Base-by-base conservation (phyloP, 176 grass and related monocot species). In the Carex scoparia region DNA sequence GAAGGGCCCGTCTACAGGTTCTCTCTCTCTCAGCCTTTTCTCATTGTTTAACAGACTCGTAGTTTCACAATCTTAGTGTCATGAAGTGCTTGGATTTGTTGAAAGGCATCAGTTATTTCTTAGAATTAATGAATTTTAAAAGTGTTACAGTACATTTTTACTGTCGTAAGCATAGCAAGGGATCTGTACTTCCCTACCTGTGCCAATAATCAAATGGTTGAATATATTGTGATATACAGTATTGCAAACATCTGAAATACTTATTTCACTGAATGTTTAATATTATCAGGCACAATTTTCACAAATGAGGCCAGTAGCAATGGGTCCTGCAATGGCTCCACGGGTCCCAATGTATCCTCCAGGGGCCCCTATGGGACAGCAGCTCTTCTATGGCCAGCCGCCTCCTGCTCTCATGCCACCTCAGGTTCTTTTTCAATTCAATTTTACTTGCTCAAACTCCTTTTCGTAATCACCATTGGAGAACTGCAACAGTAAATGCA, bases 381-480 rank as follows among this genome's bases (percentile, higher is more conserved):
- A 91, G 69, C 61, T 94, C 51, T 94, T 94, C 80, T 94, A 94
- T 82, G 90, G 92, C n/a, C 92, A 94, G 69, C 87, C 87, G 35
- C 89, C 92, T 79, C 90, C 88, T 80, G 58, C 84, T 81, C 85
- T 94, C 84, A 89, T 94, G 65, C 90, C 90, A 56, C 90, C 87
- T 73, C 92, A 94, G 89, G 92, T 94, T 68, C 37, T 42, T 87
- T 56, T 9, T 72, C 2, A 37, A 7, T 79, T 72, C 4, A 49
- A 10, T 79, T 63, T 35, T 79, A 32, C 1, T 0, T 31, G 23
- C 11, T 1, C 18, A 46, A 46, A 6, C 9, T 48, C 13, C 33
- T 59, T 33, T 37, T 18, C 15, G 27, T 37, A 69, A 56, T 55
- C 27, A 56, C 49, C 1, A 30, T 8, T 55, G 71, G 16, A 30